Evolutionary conservation across 495 filamentous ascomycete genomes (phyloP).

Genomic region (Penicillium antarcticum): DNA sequence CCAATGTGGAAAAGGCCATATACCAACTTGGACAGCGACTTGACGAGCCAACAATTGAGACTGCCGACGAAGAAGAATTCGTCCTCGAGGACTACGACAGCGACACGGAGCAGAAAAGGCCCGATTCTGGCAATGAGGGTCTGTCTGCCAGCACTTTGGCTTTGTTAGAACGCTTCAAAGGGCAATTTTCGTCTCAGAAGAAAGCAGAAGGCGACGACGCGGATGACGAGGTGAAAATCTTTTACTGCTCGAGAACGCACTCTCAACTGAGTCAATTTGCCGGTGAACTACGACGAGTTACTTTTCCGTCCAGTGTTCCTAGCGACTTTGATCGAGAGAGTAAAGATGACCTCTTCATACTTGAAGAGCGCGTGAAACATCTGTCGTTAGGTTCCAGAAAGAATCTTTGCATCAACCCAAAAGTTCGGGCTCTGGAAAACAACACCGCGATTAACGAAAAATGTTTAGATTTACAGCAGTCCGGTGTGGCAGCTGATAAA

Average conservation of each 20-base stretch:
- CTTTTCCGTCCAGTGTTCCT: slow-evolving; percentile 61
- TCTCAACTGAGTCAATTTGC: slow-evolving; percentile 93
- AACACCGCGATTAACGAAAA: slow-evolving; percentile 88
- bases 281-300: slow-evolving; percentile 80
- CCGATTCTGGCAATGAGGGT: slow-evolving; percentile 23
- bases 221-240: slow-evolving; percentile 69
- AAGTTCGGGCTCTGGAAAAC: slow-evolving; percentile 67
- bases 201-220: slow-evolving; percentile 47
- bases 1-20: background rate
- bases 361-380: slow-evolving; percentile 73
- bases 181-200: slow-evolving; percentile 32
- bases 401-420: slow-evolving; percentile 88
- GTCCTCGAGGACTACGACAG: slow-evolving; percentile 79
- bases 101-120: slow-evolving; percentile 38
- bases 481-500: slow-evolving; percentile 58
- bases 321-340: slow-evolving; percentile 25
- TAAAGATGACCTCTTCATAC: slow-evolving; percentile 22
- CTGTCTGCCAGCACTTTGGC: slow-evolving; percentile 44
- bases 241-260: slow-evolving; percentile 92
- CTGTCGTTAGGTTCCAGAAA: slow-evolving; percentile 86
- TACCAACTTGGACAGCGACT: slow-evolving; percentile 27
- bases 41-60: slow-evolving; percentile 21
- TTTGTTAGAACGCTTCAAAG: slow-evolving; percentile 37
- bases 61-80: slow-evolving; percentile 67
- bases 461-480: slow-evolving; percentile 88